Conservation (phyloP, 495 filamentous ascomycete genomes). For the Penicillium salamii region DNA sequence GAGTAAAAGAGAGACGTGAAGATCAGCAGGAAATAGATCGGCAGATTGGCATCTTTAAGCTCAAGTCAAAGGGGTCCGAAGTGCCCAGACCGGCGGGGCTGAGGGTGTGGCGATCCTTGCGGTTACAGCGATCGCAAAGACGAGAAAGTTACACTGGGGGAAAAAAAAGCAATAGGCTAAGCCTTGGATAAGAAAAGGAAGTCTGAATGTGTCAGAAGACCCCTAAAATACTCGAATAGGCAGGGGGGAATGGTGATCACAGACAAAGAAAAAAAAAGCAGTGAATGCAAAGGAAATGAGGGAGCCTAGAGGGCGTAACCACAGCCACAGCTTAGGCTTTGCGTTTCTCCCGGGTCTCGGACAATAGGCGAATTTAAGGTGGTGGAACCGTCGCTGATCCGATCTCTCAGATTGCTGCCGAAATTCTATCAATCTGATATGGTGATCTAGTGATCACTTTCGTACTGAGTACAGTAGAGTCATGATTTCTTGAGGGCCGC, state of each 20-base stretch:
- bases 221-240: neutral
- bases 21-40: conserved; percentile 7
- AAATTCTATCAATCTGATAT: neutral
- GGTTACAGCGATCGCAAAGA: neutral
- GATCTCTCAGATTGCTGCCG: conserved; percentile 2
- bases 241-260: neutral
- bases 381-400: conserved; percentile 22
- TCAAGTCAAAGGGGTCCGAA: conserved; percentile 8
- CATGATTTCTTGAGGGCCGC: too few relatives aligned
- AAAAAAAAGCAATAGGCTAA: conserved; percentile 1
- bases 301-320: conserved; percentile 3
- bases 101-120: conserved; percentile 13
- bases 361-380: conserved; percentile 16
- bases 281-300: neutral
- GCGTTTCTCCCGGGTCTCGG: neutral
- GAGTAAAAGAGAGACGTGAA: conserved; percentile 6
- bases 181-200: neutral
- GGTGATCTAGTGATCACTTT: neutral
- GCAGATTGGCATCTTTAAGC: conserved; percentile 15
- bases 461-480: too few relatives aligned
- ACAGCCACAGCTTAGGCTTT: neutral
- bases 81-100: conserved; percentile 8
- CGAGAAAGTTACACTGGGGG: conserved; percentile 6
- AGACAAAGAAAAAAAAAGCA: neutral
- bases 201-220: neutral